Conservation (phyloP, 441 rosid genomes). For the Corymbia calophylla region DNA sequence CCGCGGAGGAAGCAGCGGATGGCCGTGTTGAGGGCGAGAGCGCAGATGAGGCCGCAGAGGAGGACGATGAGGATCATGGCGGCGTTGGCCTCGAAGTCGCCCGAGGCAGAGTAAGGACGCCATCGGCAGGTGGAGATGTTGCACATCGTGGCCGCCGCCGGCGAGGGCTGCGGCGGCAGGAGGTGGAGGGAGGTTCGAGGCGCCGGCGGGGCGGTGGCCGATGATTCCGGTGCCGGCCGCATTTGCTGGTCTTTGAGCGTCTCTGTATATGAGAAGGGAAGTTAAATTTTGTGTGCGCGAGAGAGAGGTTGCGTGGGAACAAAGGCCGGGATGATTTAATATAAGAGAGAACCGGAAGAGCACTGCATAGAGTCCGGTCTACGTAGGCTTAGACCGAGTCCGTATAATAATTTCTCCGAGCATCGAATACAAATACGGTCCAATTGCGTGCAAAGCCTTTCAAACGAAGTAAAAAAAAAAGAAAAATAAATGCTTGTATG, state of each 20-base stretch:
- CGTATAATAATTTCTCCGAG: background rate
- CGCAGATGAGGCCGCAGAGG: conserved; percentile 55
- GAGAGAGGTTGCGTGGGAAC: background rate
- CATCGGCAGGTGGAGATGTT: background rate
- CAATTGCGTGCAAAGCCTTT: background rate
- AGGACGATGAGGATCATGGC: conserved; percentile 45
- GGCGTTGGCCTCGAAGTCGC: conserved; percentile 46
- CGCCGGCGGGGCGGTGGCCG: background rate
- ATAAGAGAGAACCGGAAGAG: background rate
- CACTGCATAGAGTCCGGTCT: background rate
- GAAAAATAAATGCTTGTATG: background rate
- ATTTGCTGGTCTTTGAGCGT: background rate
- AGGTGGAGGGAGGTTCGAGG: background rate
- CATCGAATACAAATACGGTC: background rate
- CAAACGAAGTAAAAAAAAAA: background rate
- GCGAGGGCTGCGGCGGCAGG: background rate
- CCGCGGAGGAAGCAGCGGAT: conserved; percentile 49
- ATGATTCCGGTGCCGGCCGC: background rate
- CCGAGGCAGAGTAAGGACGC: conserved; percentile 21
- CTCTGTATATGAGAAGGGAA: background rate
- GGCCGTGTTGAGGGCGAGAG: conserved; percentile 47
- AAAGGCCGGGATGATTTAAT: background rate
- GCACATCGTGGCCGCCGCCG: background rate
- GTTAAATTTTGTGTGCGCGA: background rate
- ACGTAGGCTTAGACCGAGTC: background rate